Evolutionary conservation across 768 basidiomycete species (phyloP).

Genomic region (Suillus bovinus): DNA sequence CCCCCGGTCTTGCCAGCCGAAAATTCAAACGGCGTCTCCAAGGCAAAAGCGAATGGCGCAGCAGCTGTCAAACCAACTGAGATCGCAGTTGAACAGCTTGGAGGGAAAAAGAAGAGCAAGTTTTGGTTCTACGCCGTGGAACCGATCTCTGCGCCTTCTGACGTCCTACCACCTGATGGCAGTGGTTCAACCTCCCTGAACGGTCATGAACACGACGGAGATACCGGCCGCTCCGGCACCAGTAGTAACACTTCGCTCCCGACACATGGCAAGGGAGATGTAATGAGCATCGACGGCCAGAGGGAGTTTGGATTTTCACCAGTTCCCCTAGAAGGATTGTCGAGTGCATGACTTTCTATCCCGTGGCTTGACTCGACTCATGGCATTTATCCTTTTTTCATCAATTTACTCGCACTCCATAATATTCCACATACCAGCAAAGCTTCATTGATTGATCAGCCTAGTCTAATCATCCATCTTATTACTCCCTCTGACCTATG

Average conservation of each 20-base stretch:
- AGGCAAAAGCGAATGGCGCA: constrained; percentile 55
- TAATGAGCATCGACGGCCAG: constrained; percentile 27
- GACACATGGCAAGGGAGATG: constrained; percentile 8
- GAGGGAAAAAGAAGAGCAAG: constrained; percentile 82
- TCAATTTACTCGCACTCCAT: constrained; percentile 17
- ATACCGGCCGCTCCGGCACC: constrained; percentile 10
- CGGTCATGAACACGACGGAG: constrained; percentile 19
- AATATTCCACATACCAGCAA: constrained; percentile 32
- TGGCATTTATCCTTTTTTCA: constrained; percentile 16
- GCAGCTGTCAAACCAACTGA: constrained; percentile 73
- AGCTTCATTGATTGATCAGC: constrained; percentile 17
- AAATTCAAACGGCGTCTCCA: constrained; percentile 37
- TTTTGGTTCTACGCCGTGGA: constrained; percentile 91
- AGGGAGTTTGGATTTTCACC: constrained; percentile 19
- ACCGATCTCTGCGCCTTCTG: constrained; percentile 44
- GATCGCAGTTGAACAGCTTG: constrained; percentile 70
- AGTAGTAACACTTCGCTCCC: constrained; percentile 11
- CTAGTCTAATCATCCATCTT: constrained; percentile 33
- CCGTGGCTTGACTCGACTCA: constrained; percentile 9
- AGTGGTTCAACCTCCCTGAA: constrained; percentile 21
- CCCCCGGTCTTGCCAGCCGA: constrained; percentile 27
- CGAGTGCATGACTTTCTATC: constrained; percentile 13
- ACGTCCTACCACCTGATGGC: constrained; percentile 19
- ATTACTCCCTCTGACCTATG: constrained; percentile 22
- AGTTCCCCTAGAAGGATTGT: constrained; percentile 20